These are phyloP conservation scores for Boletus rubroflammeus DNA, from an alignment of 768 basidiomycete genomes.

Conservation along the genomic window DNA sequence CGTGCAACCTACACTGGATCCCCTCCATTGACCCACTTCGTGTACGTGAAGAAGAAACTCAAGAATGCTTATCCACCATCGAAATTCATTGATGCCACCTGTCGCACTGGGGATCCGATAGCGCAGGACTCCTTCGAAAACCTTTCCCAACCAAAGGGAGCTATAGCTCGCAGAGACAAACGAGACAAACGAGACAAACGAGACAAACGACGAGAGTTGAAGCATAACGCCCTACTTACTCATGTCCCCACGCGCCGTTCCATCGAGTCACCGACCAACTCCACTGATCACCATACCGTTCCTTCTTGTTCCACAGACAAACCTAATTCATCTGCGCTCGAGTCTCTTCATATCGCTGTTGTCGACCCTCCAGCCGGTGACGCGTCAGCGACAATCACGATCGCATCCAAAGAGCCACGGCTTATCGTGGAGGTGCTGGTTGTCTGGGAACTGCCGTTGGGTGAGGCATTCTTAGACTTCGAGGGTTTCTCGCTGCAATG, in stretches of 20 bases:
- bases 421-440: conserved; percentile 80
- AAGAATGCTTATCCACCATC: conserved; percentile 25
- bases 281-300: neutral
- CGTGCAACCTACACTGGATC: conserved; percentile 33
- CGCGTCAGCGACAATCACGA: neutral
- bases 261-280: neutral
- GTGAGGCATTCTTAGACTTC: conserved; percentile 77
- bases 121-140: neutral
- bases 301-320: neutral
- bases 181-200: conserved; percentile 50
- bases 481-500: conserved; percentile 46
- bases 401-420: conserved; percentile 38
- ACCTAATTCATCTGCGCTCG: conserved; percentile 24
- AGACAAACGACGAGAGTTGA: conserved; percentile 52
- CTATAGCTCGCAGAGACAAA: conserved; percentile 41
- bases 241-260: conserved; percentile 10
- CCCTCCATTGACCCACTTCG: conserved; percentile 9
- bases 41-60: conserved; percentile 20
- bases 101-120: neutral
- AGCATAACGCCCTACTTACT: conserved; percentile 22
- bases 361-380: conserved; percentile 17
- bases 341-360: conserved; percentile 32
- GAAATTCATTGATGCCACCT: neutral
- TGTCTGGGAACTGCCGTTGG: conserved; percentile 69
- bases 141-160: conserved; percentile 10